Conservation (phyloP, 345 rosid genomes). For the Trapa incisa region DNA sequence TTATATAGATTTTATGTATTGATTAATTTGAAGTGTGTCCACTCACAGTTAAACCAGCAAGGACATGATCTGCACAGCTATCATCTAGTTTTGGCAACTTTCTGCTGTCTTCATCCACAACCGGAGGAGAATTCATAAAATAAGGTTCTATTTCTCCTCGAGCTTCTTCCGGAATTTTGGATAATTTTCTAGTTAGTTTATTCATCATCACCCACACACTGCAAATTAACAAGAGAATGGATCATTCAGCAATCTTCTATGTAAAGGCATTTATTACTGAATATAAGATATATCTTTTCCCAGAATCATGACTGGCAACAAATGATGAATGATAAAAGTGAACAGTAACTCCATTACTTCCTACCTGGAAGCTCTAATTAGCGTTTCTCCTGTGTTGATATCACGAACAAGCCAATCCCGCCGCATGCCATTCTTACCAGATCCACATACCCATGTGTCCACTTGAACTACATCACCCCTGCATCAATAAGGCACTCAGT, state of each 20-base stretch:
- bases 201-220: slow-evolving; percentile 99
- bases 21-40: background rate
- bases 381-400: slow-evolving; percentile 27
- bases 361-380: slow-evolving; percentile 43
- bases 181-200: slow-evolving; percentile 79
- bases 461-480: slow-evolving; percentile 47
- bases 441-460: slow-evolving; percentile 35
- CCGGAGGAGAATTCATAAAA: slow-evolving; percentile 58
- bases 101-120: slow-evolving; percentile 70
- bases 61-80: slow-evolving; percentile 55
- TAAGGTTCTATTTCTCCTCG: slow-evolving; percentile 71
- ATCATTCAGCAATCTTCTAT: background rate
- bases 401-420: slow-evolving; percentile 42
- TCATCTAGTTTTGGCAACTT: slow-evolving; percentile 82
- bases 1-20: background rate
- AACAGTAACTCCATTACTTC: background rate
- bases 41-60: slow-evolving; percentile 79
- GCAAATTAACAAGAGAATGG: slow-evolving; percentile 14
- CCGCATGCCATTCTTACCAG: slow-evolving; percentile 44
- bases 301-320: background rate
- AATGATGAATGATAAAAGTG: background rate
- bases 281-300: no score
- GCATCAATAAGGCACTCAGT: background rate
- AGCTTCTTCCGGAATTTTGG: slow-evolving; percentile 90
- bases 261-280: background rate